phyloP scores from a whole-genome alignment of 2,329 filamentous ascomycete genomes.

The Dendrostoma leiphaemia region DNA sequence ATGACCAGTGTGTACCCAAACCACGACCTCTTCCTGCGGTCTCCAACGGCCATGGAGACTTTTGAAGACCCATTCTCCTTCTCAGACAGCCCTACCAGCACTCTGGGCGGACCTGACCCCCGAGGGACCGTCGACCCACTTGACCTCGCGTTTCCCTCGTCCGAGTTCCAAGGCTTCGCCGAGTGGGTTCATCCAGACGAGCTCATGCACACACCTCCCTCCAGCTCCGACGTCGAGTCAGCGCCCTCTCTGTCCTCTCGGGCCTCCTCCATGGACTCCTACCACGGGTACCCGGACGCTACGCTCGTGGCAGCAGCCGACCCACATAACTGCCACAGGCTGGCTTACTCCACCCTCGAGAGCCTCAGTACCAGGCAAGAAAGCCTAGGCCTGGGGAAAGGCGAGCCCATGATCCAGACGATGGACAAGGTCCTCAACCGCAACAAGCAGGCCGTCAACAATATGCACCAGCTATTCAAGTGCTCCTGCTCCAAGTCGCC shows the following conservation, averaged over 20 bases:
- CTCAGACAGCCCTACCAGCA: slow-evolving; percentile 7
- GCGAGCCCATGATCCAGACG: slow-evolving; percentile 15
- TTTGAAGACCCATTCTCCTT: slow-evolving; percentile 17
- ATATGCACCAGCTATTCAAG: slow-evolving; percentile 16
- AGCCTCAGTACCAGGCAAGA: slow-evolving; percentile 13
- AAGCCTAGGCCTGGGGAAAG: background rate
- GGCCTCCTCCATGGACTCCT: slow-evolving; percentile 9
- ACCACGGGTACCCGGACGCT: slow-evolving; percentile 4
- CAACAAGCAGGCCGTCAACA: slow-evolving; percentile 19
- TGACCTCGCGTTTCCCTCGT: slow-evolving; percentile 14
- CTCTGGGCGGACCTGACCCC: slow-evolving; percentile 8
- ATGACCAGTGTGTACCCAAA: slow-evolving; percentile 9
- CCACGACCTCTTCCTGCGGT: slow-evolving; percentile 16
- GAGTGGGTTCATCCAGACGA: slow-evolving; percentile 18
- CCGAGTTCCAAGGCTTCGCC: slow-evolving; percentile 16
- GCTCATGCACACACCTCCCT: slow-evolving; percentile 14
- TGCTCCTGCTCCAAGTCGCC: slow-evolving; percentile 17
- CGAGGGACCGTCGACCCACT: slow-evolving; percentile 15
- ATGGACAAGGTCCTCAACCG: slow-evolving; percentile 20
- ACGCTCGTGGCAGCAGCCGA: slow-evolving; percentile 9
- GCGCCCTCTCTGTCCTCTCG: slow-evolving; percentile 2
- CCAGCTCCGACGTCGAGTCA: slow-evolving; percentile 11
- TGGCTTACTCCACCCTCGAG: slow-evolving; percentile 14
- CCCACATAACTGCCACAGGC: slow-evolving; percentile 16
- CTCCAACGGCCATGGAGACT: slow-evolving; percentile 10